Evolutionary conservation across 1,284 basidiomycete species (phyloP).

Genomic region (Ceratobasidium sp.): DNA sequence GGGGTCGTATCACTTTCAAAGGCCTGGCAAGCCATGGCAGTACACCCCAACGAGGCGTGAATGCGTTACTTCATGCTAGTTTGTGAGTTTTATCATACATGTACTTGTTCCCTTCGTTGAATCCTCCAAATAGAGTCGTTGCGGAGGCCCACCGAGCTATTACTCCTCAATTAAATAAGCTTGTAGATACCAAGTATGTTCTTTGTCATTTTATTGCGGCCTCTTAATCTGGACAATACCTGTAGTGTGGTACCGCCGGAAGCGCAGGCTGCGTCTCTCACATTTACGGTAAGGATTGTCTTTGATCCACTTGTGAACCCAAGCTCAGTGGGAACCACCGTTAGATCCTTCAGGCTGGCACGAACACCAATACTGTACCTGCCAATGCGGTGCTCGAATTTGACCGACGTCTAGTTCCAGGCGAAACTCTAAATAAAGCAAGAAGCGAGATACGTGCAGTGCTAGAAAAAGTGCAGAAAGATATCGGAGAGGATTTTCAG

Average conservation of each 20-base stretch:
- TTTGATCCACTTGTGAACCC: neutral
- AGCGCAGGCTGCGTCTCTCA: conserved; percentile 39
- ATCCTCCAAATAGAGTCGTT: neutral
- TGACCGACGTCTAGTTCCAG: conserved; percentile 42
- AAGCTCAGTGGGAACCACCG: neutral
- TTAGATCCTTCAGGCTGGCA: conserved; percentile 36
- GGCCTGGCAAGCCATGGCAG: conserved; percentile 39
- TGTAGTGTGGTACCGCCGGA: conserved; percentile 40
- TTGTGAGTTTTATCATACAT: neutral
- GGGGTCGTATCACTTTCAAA: conserved; percentile 42
- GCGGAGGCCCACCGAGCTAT: conserved; percentile 38
- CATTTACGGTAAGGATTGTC: conserved; percentile 37
- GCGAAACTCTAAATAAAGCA: conserved; percentile 39
- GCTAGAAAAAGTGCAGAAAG: conserved; percentile 20
- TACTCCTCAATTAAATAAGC: conserved; percentile 6
- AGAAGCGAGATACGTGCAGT: conserved; percentile 36
- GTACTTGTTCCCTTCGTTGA: neutral
- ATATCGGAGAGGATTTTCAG: conserved; percentile 31
- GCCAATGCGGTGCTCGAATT: conserved; percentile 40
- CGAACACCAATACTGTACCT: conserved; percentile 42
- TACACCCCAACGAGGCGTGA: conserved; percentile 41
- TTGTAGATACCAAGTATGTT: neutral
- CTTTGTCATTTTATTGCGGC: neutral
- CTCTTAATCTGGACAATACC: neutral
- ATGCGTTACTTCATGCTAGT: conserved; percentile 37